Base-by-base conservation (phyloP, 2,329 filamentous ascomycete species). In the Didymosphaeria variabile region DNA sequence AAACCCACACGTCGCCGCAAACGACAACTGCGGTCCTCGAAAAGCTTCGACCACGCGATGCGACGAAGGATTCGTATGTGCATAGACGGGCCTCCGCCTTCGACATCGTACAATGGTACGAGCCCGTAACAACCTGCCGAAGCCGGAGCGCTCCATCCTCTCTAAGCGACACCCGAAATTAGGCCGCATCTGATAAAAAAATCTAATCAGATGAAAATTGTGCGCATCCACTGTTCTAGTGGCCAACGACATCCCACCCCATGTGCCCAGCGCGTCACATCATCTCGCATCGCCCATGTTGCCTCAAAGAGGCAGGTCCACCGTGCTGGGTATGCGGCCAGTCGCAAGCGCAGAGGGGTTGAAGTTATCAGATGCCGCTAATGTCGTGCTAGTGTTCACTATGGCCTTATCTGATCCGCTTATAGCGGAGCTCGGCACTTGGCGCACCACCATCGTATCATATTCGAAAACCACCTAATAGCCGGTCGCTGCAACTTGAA, bases 311-410 rank as follows among this genome's bases (percentile, higher is more conserved):
- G 63, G 70, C 60, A 70, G 60, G 59, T 71, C 67, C 67, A 65
- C 58, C 29, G 58, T 45, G 57, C 64, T 64, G 59, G 26, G 21
- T 42, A 23, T 32, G 23, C n/a, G 29, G 17, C 58, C 55, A 49
- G 40, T 59, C 38, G 19, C 21, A 55, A 45, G 36, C 62, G 57
- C 46, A 42, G 51, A 57, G 36, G 49, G 62, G 51, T 65, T 65
- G 64, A 51, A 61, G 62, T 77, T 77, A 76, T 76, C 74, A 74
- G 73, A 77, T 77, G 62, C 60, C 68, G 57, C 63, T 67, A 67
- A 54, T 19, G 45, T 55, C 57, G 49, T 57, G 51, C 62, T 59
- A 63, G 62, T 50, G 61, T 65, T 60, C 66, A 64, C 50, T 34
- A 23, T 44, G 53, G 23, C n/a, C 19, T 73, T 72, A 73, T 73